A percentile compares a stretch with the other conserved stretches of the same genome.
These are phyloP conservation scores for Taphrina deformans DNA, from an alignment of 1,139 yeast genomes.

Conservation along the genomic window DNA sequence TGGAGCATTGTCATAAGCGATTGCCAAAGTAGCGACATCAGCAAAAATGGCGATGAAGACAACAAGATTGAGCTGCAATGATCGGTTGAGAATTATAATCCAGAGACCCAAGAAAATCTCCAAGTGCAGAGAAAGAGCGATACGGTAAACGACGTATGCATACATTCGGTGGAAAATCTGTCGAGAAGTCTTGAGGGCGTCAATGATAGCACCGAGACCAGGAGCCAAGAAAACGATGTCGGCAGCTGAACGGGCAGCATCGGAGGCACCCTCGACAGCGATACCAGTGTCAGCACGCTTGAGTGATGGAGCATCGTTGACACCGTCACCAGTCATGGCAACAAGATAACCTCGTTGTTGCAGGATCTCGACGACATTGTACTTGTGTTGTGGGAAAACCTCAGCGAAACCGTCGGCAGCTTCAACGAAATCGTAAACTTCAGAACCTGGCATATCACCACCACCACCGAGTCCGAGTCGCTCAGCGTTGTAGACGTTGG, in stretches of 20 bases:
- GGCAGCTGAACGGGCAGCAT: conserved; percentile 78
- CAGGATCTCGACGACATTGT: conserved; percentile 73
- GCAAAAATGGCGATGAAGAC: conserved; percentile 76
- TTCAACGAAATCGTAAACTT: conserved; percentile 73
- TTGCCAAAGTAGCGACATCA: conserved; percentile 74
- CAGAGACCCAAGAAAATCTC: conserved; percentile 72
- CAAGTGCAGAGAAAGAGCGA: conserved; percentile 70
- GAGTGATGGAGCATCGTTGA: conserved; percentile 75
- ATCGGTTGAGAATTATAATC: conserved; percentile 68
- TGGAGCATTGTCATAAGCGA: conserved; percentile 88
- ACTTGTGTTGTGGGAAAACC: conserved; percentile 80
- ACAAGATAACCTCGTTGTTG: conserved; percentile 76
- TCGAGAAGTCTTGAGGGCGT: conserved; percentile 73
- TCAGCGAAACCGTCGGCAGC: conserved; percentile 80
- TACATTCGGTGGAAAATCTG: conserved; percentile 83
- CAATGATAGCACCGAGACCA: conserved; percentile 75
- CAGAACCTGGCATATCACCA: conserved; percentile 73
- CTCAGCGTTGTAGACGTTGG: conserved; percentile 71
- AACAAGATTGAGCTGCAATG: conserved; percentile 65
- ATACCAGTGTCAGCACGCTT: conserved; percentile 81
- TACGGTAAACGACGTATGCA: conserved; percentile 77
- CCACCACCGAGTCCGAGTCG: conserved; percentile 70
- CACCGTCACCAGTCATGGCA: conserved; percentile 85
- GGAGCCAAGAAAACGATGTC: conserved; percentile 78
- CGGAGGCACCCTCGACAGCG: conserved; percentile 80